Base-by-base conservation (phyloP, 495 filamentous ascomycete species). In the Xanthoparmelia taractica region DNA sequence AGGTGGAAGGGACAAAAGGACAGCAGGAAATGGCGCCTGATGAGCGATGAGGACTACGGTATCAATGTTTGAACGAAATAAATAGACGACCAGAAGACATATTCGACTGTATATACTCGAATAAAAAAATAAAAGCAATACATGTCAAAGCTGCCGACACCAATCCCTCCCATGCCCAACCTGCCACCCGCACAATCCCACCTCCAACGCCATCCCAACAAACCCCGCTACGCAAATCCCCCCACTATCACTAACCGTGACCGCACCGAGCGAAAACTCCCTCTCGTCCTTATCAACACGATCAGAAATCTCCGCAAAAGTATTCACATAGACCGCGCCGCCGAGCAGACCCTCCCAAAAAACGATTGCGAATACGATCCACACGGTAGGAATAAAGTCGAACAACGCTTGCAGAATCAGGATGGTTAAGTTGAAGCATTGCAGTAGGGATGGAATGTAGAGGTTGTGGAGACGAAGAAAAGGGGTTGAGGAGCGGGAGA, bases 301-400 rank as follows among this genome's bases (percentile, higher is more conserved):
- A 60, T 97, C 89, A 68, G 86, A 85, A 64, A 98, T 94, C 73
- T 93, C 88, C 1, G 92, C 91, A 74, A 96, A 98, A 0, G 92
- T 96, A 64, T 93, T 96, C 52, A 97, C 91, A 69, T 98, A 98
- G 0, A 97, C 94, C 12, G 87, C 74, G 0, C 94, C 94, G 8
- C 94, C 94, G 0, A 98, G 78, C 45, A 98, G 73, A 0, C 94
- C 94, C 71, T 96, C 93, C 93, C 94, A 97, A 70, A 97, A 96
- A n/a, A 96, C 76, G 0, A 97, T 76, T 8, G 80, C 69, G 71
- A 96, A 96, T 6, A 97, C 73, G 27, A 96, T 68, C 68, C 88
- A 97, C 13, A 97, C 86, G 61, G 75, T 89, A 0, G 93, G 93
- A 45, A 97, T 81, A 65, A 91, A 93, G 68, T 84, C 75, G 68